phyloP scores from a whole-genome alignment of 345 rosid species.

The Populus nigra region DNA sequence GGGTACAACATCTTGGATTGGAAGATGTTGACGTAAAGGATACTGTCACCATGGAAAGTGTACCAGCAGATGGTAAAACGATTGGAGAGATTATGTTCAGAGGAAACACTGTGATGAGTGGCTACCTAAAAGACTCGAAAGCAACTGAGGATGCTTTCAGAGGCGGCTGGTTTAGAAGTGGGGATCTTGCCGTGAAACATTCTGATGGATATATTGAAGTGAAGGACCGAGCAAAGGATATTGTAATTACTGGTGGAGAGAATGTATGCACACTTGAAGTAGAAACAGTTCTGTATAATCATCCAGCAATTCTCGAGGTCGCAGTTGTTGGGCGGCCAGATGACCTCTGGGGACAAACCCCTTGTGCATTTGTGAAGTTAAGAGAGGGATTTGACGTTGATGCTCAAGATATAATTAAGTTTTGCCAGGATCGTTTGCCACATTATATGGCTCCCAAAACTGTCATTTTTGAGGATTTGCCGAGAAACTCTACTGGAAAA shows the following conservation, averaged over 20 bases:
- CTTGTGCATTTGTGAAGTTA: conserved; percentile 76
- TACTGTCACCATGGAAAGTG: conserved; percentile 49
- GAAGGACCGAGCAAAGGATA: conserved; percentile 70
- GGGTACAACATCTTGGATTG: conserved; percentile 63
- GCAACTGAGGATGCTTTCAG: conserved; percentile 55
- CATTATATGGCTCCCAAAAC: conserved; percentile 27
- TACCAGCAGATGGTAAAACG: conserved; percentile 56
- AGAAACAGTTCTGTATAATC: conserved; percentile 53
- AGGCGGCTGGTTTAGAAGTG: conserved; percentile 76
- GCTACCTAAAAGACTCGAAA: conserved; percentile 58
- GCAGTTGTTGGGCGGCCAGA: conserved; percentile 80
- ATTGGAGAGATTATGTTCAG: conserved; percentile 67
- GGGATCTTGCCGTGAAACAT: conserved; percentile 78
- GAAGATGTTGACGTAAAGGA: conserved; percentile 67
- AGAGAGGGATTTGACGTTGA: conserved; percentile 43
- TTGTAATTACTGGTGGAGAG: conserved; percentile 78
- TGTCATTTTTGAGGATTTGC: conserved; percentile 26
- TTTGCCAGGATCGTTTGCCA: conserved; percentile 17
- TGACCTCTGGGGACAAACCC: conserved; percentile 79
- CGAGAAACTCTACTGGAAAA: conserved; percentile 26
- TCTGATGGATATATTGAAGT: conserved; percentile 67
- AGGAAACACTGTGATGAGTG: conserved; percentile 82
- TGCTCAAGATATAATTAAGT: conserved; percentile 15
- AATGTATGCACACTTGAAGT: conserved; percentile 70
- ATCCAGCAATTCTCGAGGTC: conserved; percentile 67